These are phyloP conservation scores for Wickerhamomyces sp. DNA, from an alignment of 1,139 yeast genomes.

Conservation along the genomic window DNA sequence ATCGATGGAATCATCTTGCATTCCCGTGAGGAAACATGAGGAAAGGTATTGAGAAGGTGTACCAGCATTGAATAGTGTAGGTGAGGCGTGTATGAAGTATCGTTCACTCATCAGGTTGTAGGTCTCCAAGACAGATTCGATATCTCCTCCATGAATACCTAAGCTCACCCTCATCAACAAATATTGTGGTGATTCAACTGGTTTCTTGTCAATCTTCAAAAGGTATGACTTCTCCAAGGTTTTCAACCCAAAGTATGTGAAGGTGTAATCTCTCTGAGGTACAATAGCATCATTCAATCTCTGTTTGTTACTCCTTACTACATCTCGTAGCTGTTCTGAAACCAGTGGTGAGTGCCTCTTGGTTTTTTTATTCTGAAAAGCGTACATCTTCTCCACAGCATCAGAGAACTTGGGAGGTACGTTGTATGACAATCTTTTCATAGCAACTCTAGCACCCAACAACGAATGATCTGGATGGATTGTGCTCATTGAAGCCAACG, in stretches of 20 bases:
- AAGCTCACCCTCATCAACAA: constrained; percentile 84
- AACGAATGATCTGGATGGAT: constrained; percentile 94
- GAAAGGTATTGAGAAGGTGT: constrained; percentile 82
- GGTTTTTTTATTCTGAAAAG: constrained; percentile 62
- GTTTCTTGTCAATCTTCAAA: constrained; percentile 55
- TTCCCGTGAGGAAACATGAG: constrained; percentile 80
- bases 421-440: constrained; percentile 87
- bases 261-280: constrained; percentile 72
- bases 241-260: constrained; percentile 81
- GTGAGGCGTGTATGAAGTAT: constrained; percentile 84
- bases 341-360: constrained; percentile 67
- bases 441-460: constrained; percentile 92
- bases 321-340: constrained; percentile 56
- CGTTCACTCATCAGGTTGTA: constrained; percentile 79
- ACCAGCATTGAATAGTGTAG: constrained; percentile 86
- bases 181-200: constrained; percentile 88
- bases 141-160: constrained; percentile 77
- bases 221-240: constrained; percentile 82
- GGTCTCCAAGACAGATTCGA: constrained; percentile 68
- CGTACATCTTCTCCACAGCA: constrained; percentile 56
- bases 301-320: constrained; percentile 56
- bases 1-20: constrained; percentile 86
- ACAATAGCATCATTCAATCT: constrained; percentile 71
- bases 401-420: constrained; percentile 75
- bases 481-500: constrained; percentile 96